Base-by-base conservation (phyloP, 202 grass and related monocot species). In the Bolboschoenoplectus hybrid region DNA sequence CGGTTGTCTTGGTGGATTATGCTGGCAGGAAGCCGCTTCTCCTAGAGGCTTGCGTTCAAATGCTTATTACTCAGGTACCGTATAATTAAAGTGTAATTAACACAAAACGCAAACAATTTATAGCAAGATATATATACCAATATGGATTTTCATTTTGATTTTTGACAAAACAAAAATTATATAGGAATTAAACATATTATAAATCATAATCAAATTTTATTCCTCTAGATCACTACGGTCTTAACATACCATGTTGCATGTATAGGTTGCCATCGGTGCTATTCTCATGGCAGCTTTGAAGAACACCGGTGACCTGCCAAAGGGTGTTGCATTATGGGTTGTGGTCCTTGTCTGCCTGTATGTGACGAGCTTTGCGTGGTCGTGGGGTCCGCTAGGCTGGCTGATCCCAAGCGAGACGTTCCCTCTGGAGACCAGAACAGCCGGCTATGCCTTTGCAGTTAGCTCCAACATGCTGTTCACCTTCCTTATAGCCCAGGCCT, bases 321-420 rank as follows among this genome's bases (percentile, higher is more conserved):
- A 49, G 35, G 2, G 1, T 6, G 1, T 11, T 60, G 84, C 53
- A 13, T 7, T 50, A 13, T 10, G 6, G 44, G 85, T 86, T 32
- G 85, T 86, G 55, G 0, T 80, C 36, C 43, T 80, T 6, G 56
- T 86, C 14, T 86, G 70, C 61, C 4, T 80, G 20, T 80, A 79
- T 8, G 72, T 86, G 57, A 79, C 16, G 85, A 67, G 70, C 45
- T 86, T 86, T 51, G 84, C 84, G 0, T 86, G 84, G 84, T 86
- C 84, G 19, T 86, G 84, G 84, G 84, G 84, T 16, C 84, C 84
- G 12, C 84, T 86, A 3, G 68, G 68, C 4, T 86, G 84, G 84
- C 82, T 84, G 61, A 84, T 84, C 6, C 82, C 85, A 0, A 79
- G 85, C 14, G 85, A 86, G 74, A 80, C 72, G 0, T 86, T 86